Percentiles rank a stretch among this genome's conserved stretches.
Conservation (phyloP, 495 filamentous ascomycete genomes). For the Hypoxylon cercidicola region DNA sequence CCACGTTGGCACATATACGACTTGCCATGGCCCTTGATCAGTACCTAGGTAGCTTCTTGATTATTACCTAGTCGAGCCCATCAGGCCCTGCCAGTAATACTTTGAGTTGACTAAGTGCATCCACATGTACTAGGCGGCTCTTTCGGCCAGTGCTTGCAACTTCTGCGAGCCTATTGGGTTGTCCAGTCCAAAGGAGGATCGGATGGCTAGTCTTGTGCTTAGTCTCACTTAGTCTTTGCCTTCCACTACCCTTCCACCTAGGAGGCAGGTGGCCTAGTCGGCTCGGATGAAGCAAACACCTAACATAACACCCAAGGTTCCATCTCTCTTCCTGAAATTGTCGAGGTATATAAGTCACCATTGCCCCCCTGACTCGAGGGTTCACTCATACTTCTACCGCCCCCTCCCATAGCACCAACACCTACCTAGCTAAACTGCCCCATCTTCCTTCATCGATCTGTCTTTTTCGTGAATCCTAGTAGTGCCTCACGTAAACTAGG, state of each 20-base stretch:
- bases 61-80: constrained; percentile 12
- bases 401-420: constrained; percentile 2
- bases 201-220: constrained; percentile 32
- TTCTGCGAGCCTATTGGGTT: constrained; percentile 26
- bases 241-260: constrained; percentile 12
- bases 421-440: constrained; percentile 5
- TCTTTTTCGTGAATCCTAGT: constrained; percentile 3
- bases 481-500: constrained; percentile 9
- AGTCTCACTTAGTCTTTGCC: constrained; percentile 11
- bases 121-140: constrained; percentile 25
- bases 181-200: constrained; percentile 27
- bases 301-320: not conserved
- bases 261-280: constrained; percentile 20
- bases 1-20: constrained; percentile 20
- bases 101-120: not conserved
- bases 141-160: constrained; percentile 24
- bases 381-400: constrained; percentile 26
- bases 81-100: constrained; percentile 11
- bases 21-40: constrained; percentile 7
- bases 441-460: not conserved
- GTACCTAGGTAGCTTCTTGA: constrained; percentile 25
- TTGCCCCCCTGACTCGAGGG: constrained; percentile 14
- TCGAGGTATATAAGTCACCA: constrained; percentile 30
- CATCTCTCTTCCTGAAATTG: too few species aligned
- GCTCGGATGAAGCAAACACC: constrained; percentile 22